Base-by-base conservation (phyloP, 768 basidiomycete genomes). In the Tricholoma sp. region DNA sequence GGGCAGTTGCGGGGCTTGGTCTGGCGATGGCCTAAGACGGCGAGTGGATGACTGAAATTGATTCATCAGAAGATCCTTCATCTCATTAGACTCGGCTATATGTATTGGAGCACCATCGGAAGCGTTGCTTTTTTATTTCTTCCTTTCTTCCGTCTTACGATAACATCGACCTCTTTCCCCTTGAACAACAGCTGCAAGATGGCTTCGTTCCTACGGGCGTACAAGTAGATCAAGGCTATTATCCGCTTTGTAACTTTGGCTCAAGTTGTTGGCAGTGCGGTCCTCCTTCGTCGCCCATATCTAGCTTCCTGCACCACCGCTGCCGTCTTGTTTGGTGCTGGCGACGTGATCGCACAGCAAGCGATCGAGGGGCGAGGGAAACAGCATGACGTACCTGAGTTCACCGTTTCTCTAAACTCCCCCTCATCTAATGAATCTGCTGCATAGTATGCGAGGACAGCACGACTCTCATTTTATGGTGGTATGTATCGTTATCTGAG, bases 331-430 rank as follows among this genome's bases (percentile, higher is more conserved):
- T 92, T 91, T 58, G 85, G 88, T 42, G 74, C 80, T 4, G 90
- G 89, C 17, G 91, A 93, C 65, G 63, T 94, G 1, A 80, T 96
- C 39, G 94, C 94, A 0, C 94, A 96, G 70, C 94, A 96, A 69
- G 80, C 74, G 1, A 80, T 95, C 17, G 94, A 96, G 66, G 76
- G 75, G 63, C 81, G 76, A 60, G 90, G 91, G 6, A 74, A 65
- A 52, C 68, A 85, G 2, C 93, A 96, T 65, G 93, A 97, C 61
- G 89, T 90, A 60, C 36, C 11, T 10, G 1, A 37, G 11, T 15
- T 37, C 11, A 37, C 2, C 24, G 4, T 24, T 24, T 24, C 1
- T 24, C 24, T 4, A 24, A 24, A 2, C 2, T 24, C 24, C 24
- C 1, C 24, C 1, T 4, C 24, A 24, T 24, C 24, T 24, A 4